Conservation (phyloP, 257 asterid genomes). For the Paraleonurus japonicus region DNA sequence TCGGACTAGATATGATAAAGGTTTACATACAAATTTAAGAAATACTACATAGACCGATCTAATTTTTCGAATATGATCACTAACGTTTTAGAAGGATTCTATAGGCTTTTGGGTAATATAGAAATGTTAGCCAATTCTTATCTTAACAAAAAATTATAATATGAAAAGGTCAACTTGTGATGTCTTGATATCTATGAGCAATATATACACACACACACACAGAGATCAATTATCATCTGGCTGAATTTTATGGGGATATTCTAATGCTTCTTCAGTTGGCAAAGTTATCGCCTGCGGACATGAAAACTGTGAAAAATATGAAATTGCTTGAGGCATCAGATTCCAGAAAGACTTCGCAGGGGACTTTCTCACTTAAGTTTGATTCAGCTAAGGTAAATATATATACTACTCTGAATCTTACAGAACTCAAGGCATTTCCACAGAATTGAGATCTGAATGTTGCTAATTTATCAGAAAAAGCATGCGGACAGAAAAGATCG, state of each 20-base stretch:
- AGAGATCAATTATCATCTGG: background rate
- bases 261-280: slow-evolving; percentile 62
- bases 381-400: slow-evolving; percentile 78
- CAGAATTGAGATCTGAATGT: slow-evolving; percentile 34
- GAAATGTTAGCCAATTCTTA: background rate
- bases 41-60: background rate
- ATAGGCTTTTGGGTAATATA: background rate
- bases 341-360: slow-evolving; percentile 57
- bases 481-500: slow-evolving; percentile 90
- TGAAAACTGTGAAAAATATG: slow-evolving; percentile 88
- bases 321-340: slow-evolving; percentile 66
- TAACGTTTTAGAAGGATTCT: background rate
- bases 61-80: background rate
- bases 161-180: background rate
- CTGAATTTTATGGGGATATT: slow-evolving; percentile 20
- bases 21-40: background rate
- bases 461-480: slow-evolving; percentile 53
- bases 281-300: slow-evolving; percentile 76
- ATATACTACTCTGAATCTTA: slow-evolving; percentile 3
- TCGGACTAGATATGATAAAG: background rate
- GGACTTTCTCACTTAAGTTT: slow-evolving; percentile 83
- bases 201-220: background rate
- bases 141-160: background rate
- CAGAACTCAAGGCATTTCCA: background rate
- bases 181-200: background rate